These are phyloP conservation scores for Lactarius tabidus DNA, from an alignment of 768 basidiomycete species.

Conservation along the genomic window DNA sequence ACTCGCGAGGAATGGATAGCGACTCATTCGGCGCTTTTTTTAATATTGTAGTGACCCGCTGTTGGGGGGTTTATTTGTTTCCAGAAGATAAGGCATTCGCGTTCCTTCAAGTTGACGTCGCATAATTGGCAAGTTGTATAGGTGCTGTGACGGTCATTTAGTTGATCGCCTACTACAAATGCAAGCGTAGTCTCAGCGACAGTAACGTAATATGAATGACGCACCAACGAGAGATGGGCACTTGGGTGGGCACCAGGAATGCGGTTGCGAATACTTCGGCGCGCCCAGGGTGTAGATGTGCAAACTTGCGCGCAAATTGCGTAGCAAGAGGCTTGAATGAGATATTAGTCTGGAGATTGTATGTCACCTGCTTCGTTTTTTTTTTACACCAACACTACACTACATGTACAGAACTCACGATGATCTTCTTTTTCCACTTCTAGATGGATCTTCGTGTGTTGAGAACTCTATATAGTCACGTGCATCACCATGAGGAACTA, in stretches of 20 bases:
- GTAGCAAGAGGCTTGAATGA: neutral
- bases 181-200: neutral
- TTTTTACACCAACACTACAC: neutral
- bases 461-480: neutral
- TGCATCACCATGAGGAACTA: too few relatives aligned
- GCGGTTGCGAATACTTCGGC: neutral
- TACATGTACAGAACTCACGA: neutral
- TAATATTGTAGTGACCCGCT: conserved; percentile 3
- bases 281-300: neutral
- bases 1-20: neutral
- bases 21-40: neutral
- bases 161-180: neutral
- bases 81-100: neutral
- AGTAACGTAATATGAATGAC: neutral
- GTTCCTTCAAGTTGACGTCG: neutral
- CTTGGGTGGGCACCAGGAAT: neutral
- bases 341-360: neutral
- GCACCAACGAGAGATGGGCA: neutral
- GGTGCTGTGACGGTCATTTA: neutral
- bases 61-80: neutral
- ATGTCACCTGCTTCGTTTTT: neutral
- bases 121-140: neutral
- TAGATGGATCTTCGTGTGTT: neutral
- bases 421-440: neutral
- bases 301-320: neutral